Evolutionary conservation across 176 grass and related monocot species (phyloP).

Genomic region (Chrysopogon serrulatus): DNA sequence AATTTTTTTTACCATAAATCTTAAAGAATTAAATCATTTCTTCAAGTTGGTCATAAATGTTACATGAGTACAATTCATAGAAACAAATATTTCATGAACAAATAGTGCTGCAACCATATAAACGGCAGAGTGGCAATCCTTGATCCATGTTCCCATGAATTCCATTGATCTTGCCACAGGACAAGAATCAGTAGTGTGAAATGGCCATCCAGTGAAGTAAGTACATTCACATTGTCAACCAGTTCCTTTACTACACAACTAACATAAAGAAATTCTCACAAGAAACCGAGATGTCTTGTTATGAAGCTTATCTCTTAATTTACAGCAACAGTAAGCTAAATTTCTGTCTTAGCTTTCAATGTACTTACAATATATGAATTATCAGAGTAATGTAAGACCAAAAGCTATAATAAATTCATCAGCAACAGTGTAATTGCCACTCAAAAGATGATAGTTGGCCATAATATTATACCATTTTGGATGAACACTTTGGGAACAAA

Average conservation of each 20-base stretch:
- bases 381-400: neutral
- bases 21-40: conserved; percentile 6
- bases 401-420: conserved; percentile 3
- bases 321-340: neutral
- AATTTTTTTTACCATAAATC: neutral
- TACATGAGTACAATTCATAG: neutral
- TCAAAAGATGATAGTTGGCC: neutral
- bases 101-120: neutral
- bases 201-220: neutral
- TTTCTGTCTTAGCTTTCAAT: neutral
- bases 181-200: neutral
- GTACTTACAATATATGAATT: neutral
- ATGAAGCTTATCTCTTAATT: neutral
- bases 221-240: neutral
- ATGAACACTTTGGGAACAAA: neutral
- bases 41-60: conserved; percentile 5
- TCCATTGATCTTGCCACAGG: neutral
- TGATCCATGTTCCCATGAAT: neutral
- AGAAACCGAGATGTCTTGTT: neutral
- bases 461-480: neutral
- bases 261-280: neutral
- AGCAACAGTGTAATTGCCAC: neutral
- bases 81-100: neutral
- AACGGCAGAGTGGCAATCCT: neutral
- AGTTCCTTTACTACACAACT: neutral